Base-by-base conservation (phyloP, 2,329 filamentous ascomycete species). In the Paecilomyces niveus region DNA sequence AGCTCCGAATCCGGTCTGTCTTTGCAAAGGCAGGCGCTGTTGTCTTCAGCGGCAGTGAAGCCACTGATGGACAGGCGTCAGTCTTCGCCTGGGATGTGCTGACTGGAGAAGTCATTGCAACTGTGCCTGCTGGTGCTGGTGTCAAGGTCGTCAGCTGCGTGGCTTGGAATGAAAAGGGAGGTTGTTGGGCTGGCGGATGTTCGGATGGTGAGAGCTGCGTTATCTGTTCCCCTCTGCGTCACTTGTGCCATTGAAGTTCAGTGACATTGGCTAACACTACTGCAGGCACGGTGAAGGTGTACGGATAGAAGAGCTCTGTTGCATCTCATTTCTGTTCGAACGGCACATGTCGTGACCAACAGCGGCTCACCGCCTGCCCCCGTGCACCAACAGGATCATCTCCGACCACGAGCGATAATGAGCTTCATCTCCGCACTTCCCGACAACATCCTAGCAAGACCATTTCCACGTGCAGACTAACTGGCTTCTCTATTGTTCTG, bases 1-100 rank as follows among this genome's bases (percentile, higher is more conserved):
- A 87, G 53, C 77, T 94, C 61, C 80, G 91, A n/a, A 81, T 95
- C 32, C 85, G 91, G 72, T 87, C 87, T 45, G 80, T 89, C 3
- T 78, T 97, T 58, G 92, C 90, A 0, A 81, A 85, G 31, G 86
- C 83, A 62, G 93, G 96, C 74, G 86, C 84, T 60, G 87, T 88
- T 54, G 90, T 94, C 1, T 68, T 97, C 3, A 89, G 85, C 55
- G 93, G 93, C 7, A 91, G 92, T 67, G 92, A 97, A 74, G 80
- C 83, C 11, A 61, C 54, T 11, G 58, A 62, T 55, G 58, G 55
- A 2, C 64, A 74, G 50, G 73, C 73, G 3, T 64, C 64, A 55
- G 68, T 74, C 3, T 75, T 77, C 63, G 90, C 85, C 1, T 97
- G 93, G 93, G 92, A 97, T 75, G 77, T 96, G 21, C 72, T 96